Percentiles rank a stretch among this genome's conserved stretches.
Conservation (phyloP, 2,329 filamentous ascomycete species). For the Coniochaeta sp. region DNA sequence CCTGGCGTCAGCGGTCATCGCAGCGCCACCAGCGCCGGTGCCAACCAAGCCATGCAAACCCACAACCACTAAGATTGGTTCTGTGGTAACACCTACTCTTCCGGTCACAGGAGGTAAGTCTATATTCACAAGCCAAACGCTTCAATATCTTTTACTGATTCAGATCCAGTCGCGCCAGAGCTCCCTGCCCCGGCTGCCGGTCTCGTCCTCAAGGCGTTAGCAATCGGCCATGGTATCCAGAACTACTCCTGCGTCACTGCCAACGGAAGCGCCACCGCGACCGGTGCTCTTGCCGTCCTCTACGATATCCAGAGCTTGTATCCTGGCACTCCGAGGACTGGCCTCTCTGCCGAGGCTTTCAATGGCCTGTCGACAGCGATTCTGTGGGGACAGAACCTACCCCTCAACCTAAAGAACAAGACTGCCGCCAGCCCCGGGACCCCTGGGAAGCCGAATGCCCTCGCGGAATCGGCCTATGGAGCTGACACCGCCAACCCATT, state of each 20-base stretch:
- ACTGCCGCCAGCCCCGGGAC: slow-evolving; percentile 18
- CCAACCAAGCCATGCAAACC: not conserved
- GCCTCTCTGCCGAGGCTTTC: slow-evolving; percentile 31
- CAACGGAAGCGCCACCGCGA: slow-evolving; percentile 25
- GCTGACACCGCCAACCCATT: slow-evolving; percentile 40
- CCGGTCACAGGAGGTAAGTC: not conserved
- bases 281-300: slow-evolving; percentile 51
- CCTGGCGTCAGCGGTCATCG: not conserved
- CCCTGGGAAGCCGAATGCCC: slow-evolving; percentile 11
- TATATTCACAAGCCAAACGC: not conserved
- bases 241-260: slow-evolving; percentile 54
- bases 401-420: slow-evolving; percentile 35
- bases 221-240: slow-evolving; percentile 57
- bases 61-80: not conserved
- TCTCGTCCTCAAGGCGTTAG: slow-evolving; percentile 43
- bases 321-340: slow-evolving; percentile 29
- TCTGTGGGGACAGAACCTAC: slow-evolving; percentile 33
- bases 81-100: not conserved
- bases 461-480: slow-evolving; percentile 24
- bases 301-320: slow-evolving; percentile 50
- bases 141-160: not conserved
- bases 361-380: slow-evolving; percentile 28
- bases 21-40: not conserved
- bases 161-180: slow-evolving; percentile 24
- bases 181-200: slow-evolving; percentile 32